phyloP scores from a whole-genome alignment of 768 basidiomycete genomes.

The Hypholoma fasciculare region DNA sequence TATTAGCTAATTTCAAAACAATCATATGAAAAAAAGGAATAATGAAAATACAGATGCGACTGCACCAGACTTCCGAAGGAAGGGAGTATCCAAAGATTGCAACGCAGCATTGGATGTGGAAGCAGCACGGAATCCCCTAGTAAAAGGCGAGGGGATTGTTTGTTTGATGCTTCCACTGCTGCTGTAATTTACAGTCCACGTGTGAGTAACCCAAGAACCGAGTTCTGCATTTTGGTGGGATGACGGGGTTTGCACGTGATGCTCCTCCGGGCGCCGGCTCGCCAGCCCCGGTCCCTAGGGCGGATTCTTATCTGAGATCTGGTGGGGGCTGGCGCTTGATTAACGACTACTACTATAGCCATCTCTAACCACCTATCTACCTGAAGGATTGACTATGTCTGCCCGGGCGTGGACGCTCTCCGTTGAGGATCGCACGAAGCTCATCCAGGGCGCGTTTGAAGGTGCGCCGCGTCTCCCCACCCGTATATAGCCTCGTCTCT shows the following conservation, averaged over 20 bases:
- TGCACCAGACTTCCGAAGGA: slow-evolving; percentile 27
- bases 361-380: not conserved
- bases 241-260: slow-evolving; percentile 27
- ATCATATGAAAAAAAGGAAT: not conserved
- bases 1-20: too few relatives aligned
- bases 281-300: not conserved
- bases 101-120: slow-evolving; percentile 39
- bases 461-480: slow-evolving; percentile 31
- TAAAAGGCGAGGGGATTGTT: slow-evolving; percentile 60
- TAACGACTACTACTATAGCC: too few relatives aligned
- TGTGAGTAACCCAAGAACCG: not conserved
- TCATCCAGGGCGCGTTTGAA: slow-evolving; percentile 62
- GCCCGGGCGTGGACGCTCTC: slow-evolving; percentile 33
- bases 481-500: too few relatives aligned
- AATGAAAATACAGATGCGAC: slow-evolving; percentile 12
- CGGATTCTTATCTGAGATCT: not conserved
- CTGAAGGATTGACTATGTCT: slow-evolving; percentile 8
- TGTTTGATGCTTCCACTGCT: slow-evolving; percentile 47
- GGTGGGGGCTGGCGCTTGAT: too few relatives aligned
- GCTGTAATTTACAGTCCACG: slow-evolving; percentile 15
- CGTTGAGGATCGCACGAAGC: slow-evolving; percentile 40
- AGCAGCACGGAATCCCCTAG: slow-evolving; percentile 55
- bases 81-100: slow-evolving; percentile 43
- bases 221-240: slow-evolving; percentile 41
- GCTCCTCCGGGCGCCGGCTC: not conserved